phyloP scores from a whole-genome alignment of 2,329 filamentous ascomycete species.

The Metarhizium humberi region DNA sequence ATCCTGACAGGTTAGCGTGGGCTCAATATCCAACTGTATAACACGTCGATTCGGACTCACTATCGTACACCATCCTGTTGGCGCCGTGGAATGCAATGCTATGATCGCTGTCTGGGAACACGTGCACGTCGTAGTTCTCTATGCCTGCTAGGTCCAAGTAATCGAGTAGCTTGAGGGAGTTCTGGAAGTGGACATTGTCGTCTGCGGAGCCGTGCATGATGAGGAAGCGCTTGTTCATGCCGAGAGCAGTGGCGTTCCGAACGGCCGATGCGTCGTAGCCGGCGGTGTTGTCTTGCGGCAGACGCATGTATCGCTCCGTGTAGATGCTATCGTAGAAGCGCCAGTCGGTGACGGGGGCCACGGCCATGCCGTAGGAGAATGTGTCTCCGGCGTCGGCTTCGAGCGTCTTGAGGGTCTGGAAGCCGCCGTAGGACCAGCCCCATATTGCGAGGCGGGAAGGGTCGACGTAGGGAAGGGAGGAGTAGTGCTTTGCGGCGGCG shows the following conservation, averaged over 20 bases:
- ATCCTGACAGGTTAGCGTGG: conserved; percentile 37
- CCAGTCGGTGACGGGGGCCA: conserved; percentile 98
- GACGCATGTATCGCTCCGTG: conserved; percentile 96
- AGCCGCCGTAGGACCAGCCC: conserved; percentile 98
- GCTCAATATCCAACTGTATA: not conserved
- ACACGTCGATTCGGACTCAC: conserved; percentile 40
- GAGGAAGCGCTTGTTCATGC: conserved; percentile 74
- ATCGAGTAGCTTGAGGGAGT: conserved; percentile 80
- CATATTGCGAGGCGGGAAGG: conserved; percentile 78
- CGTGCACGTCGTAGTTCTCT: conserved; percentile 92
- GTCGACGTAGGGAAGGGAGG: conserved; percentile 74
- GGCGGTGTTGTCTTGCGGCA: conserved; percentile 66
- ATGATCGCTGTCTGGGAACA: conserved; percentile 95
- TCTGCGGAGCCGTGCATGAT: conserved; percentile 95
- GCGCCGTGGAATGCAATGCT: conserved; percentile 92
- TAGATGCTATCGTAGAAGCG: conserved; percentile 90
- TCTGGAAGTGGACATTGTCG: conserved; percentile 97
- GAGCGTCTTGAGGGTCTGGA: conserved; percentile 88
- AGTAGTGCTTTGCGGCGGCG: conserved; percentile 77
- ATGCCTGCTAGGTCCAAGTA: conserved; percentile 71
- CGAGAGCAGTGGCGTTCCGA: conserved; percentile 62
- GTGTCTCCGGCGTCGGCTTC: conserved; percentile 83
- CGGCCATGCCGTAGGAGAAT: conserved; percentile 95
- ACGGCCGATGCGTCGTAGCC: conserved; percentile 75
- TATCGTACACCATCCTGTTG: conserved; percentile 84